phyloP scores from a whole-genome alignment of 1,284 basidiomycete genomes.

The Inonotus obliquus region DNA sequence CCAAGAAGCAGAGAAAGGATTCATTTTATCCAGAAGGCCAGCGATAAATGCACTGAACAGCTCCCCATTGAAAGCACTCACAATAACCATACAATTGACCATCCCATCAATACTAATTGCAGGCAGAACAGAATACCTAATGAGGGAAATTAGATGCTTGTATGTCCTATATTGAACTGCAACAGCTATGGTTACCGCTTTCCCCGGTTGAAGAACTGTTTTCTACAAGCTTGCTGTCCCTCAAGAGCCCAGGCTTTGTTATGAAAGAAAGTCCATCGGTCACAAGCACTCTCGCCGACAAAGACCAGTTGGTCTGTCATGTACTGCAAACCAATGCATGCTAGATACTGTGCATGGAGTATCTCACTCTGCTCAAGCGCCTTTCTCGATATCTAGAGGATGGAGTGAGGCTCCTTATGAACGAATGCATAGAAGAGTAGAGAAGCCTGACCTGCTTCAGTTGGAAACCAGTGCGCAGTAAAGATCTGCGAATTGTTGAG shows the following conservation, averaged over 20 bases:
- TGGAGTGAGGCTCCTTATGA: not conserved
- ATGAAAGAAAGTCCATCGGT: conserved; percentile 25
- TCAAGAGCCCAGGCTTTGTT: conserved; percentile 28
- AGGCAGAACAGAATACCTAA: conserved; percentile 33
- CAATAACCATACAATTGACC: conserved; percentile 20
- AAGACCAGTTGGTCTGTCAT: conserved; percentile 31
- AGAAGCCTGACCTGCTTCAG: conserved; percentile 25
- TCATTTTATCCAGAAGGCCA: conserved; percentile 28
- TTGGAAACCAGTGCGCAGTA: conserved; percentile 20
- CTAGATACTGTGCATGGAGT: conserved; percentile 21
- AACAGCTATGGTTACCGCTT: too few relatives aligned
- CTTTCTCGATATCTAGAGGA: conserved; percentile 23
- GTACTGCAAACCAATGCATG: conserved; percentile 25
- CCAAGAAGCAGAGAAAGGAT: conserved; percentile 21
- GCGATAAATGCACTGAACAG: conserved; percentile 28
- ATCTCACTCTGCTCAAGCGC: conserved; percentile 26
- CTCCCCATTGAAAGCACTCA: conserved; percentile 25
- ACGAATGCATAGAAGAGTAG: not conserved
- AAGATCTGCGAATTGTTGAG: conserved; percentile 22
- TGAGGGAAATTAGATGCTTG: not conserved
- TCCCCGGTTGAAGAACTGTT: conserved; percentile 26
- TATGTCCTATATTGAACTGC: too few relatives aligned
- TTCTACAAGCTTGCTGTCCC: conserved; percentile 24
- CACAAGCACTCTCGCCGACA: conserved; percentile 30
- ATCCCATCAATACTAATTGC: conserved; percentile 30